Evolutionary conservation across 2,329 filamentous ascomycete genomes (phyloP), one percentile per base, ranked within the genome.

Genomic region (Aspergillus ochraceus): DNA sequence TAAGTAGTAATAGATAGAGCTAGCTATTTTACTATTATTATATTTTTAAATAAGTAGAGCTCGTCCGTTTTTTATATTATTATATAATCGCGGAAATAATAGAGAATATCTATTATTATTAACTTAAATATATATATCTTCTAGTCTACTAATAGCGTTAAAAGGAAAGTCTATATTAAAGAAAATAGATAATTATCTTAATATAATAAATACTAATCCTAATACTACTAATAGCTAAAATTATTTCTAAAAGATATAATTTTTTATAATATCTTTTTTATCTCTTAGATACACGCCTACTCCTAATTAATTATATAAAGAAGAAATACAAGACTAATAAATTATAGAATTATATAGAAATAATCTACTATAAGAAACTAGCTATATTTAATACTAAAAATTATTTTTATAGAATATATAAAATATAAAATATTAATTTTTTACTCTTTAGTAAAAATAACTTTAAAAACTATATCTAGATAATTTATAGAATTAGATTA

Each of bases 341-440:
- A 29, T 54, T 65, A 4, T 66, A 54, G 63, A 51, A 65, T 55
- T 54, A 66, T 56, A 39, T 66, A 6, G 63, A 66, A 52, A 65
- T 58, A 11, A 47, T 64, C 24, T 56, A 67, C 26, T 11, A 39
- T 14, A 19, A 45, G 20, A 59, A 65, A 49, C 63, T 65, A 26
- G 49, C 61, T 22, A 60, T 32, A 49, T 66, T 60, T 55, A 9
- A 55, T 17, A 49, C 46, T 22, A 47, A 54, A 32, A 60, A 17
- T 57, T 24, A 19, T 11, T 24, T 12, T 20, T 60, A 42, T 57
- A 42, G 60, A 20, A 30, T 62, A 58, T 62, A 39, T 19, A 30
- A 54, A 9, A 52, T 60, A 42, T 32, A n/a, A 49, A 52, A 52
- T 17, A 50, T 62, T 32, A 22, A 60, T 19, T 62, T 57, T 42